Conservation (phyloP, 306 rosid species). For the Dalbergia cultrata region DNA sequence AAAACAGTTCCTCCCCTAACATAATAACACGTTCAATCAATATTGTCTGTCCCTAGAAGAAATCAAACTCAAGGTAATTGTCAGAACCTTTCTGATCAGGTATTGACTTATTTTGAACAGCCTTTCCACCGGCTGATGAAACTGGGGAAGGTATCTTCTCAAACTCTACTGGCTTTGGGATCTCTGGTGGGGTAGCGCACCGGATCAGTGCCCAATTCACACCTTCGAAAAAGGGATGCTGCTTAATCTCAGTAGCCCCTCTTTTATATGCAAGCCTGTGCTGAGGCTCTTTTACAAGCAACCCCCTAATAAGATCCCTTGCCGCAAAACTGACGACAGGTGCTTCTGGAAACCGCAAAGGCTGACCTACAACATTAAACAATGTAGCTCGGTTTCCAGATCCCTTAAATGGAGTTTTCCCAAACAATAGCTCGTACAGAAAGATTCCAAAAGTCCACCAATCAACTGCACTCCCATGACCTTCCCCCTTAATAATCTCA, state of each 20-base stretch:
- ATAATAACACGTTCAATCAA: constrained; percentile 53
- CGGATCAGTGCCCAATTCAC: constrained; percentile 99
- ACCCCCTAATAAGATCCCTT: constrained; percentile 88
- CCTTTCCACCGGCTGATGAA: constrained; percentile 71
- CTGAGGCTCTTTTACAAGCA: constrained; percentile 95
- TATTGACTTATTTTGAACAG: constrained; percentile 57
- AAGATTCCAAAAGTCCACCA: constrained; percentile 99
- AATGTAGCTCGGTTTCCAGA: constrained; percentile 94
- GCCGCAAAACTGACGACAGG: constrained; percentile 96
- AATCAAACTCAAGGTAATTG: constrained; percentile 97
- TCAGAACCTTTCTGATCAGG: constrained; percentile 75
- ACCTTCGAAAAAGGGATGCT: constrained; percentile 96
- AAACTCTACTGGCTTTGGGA: constrained; percentile 83
- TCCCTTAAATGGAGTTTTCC: constrained; percentile 97
- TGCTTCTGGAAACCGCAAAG: constrained; percentile 90
- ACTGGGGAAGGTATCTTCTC: constrained; percentile 85
- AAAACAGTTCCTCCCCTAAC: constrained; percentile 59
- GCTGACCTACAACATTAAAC: constrained; percentile 92
- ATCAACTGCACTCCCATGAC: constrained; percentile 98
- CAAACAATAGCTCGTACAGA: constrained; percentile 88
- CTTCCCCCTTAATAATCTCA: constrained; percentile 96
- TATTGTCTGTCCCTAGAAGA: constrained; percentile 74
- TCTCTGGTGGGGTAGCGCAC: constrained; percentile 98
- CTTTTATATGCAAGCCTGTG: constrained; percentile 90
- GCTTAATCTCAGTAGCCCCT: constrained; percentile 95